These are phyloP conservation scores for Suillus subaureus DNA, from an alignment of 768 basidiomycete species.

Conservation along the genomic window DNA sequence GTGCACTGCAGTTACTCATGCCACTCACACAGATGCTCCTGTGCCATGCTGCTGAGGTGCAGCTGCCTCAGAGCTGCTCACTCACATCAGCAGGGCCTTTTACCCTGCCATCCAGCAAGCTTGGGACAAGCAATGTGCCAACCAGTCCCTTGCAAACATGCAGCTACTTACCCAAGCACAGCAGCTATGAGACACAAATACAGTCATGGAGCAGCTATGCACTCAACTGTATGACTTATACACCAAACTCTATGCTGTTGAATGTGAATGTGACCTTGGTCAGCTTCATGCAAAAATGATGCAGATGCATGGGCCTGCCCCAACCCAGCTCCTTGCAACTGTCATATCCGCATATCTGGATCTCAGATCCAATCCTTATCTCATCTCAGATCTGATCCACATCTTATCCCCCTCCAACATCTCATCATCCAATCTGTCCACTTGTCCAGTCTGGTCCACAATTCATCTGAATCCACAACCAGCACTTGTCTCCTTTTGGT, in stretches of 20 bases:
- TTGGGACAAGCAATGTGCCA: slow-evolving; percentile 26
- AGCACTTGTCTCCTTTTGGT: too few relatives aligned
- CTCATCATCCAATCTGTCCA: too few relatives aligned
- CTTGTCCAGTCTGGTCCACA: too few relatives aligned
- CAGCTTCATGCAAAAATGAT: slow-evolving; percentile 20
- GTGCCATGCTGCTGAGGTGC: slow-evolving; percentile 10
- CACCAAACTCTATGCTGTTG: not conserved
- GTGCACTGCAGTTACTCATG: slow-evolving; percentile 7
- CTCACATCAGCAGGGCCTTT: slow-evolving; percentile 21
- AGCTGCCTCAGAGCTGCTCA: slow-evolving; percentile 23
- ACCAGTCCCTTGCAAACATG: slow-evolving; percentile 23
- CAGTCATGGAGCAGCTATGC: slow-evolving; percentile 21
- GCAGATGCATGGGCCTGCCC: not conserved
- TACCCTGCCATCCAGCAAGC: slow-evolving; percentile 26
- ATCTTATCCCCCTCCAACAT: too few relatives aligned
- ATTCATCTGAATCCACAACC: too few relatives aligned
- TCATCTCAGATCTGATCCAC: too few relatives aligned
- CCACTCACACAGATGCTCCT: slow-evolving; percentile 10
- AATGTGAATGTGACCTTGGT: slow-evolving; percentile 17
- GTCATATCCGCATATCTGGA: too few relatives aligned
- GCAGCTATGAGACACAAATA: slow-evolving; percentile 31
- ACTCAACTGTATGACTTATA: slow-evolving; percentile 12
- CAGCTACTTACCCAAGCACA: slow-evolving; percentile 27
- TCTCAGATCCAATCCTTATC: too few relatives aligned
- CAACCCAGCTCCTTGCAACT: not conserved